A percentile compares a stretch with the other conserved stretches of the same genome.
Conservation (phyloP, 352 stramenopile genomes). For the Phytophthora melonis region DNA sequence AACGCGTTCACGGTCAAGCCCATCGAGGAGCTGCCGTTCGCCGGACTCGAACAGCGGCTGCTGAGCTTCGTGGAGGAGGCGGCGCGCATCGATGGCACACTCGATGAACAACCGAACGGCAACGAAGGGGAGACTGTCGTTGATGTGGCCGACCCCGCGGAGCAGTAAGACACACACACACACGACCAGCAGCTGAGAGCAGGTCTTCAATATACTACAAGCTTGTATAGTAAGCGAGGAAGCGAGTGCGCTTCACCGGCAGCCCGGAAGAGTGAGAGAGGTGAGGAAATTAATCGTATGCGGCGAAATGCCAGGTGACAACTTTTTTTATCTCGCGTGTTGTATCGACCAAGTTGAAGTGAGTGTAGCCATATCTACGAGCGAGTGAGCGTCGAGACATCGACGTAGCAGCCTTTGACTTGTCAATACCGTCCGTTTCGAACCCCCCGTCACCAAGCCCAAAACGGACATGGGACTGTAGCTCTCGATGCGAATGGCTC, state of each 20-base stretch:
- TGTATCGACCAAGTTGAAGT: constrained; percentile 6
- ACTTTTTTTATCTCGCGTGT: neutral
- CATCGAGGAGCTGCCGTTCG: constrained; percentile 54
- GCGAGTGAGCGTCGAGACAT: too few species aligned
- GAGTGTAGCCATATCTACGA: neutral
- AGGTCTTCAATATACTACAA: constrained; percentile 30
- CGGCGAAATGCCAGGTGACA: constrained; percentile 10
- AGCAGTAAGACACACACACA: constrained; percentile 10
- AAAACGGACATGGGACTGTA: neutral
- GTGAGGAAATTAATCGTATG: constrained; percentile 5
- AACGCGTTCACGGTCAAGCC: constrained; percentile 57
- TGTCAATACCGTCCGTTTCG: neutral
- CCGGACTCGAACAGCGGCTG: constrained; percentile 49
- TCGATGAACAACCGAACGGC: constrained; percentile 19
- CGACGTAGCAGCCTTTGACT: neutral
- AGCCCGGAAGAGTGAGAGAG: constrained; percentile 1
- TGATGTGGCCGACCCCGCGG: constrained; percentile 24
- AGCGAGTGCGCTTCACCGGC: neutral
- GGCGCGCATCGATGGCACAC: constrained; percentile 37
- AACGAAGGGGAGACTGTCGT: constrained; percentile 26
- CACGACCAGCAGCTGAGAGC: neutral
- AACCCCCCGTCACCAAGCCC: neutral
- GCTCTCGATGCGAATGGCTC: neutral
- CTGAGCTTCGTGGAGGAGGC: constrained; percentile 55
- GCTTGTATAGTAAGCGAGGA: constrained; percentile 34